phyloP scores from a whole-genome alignment of 495 filamentous ascomycete genomes.

The Talaromyces proteolyticus region DNA sequence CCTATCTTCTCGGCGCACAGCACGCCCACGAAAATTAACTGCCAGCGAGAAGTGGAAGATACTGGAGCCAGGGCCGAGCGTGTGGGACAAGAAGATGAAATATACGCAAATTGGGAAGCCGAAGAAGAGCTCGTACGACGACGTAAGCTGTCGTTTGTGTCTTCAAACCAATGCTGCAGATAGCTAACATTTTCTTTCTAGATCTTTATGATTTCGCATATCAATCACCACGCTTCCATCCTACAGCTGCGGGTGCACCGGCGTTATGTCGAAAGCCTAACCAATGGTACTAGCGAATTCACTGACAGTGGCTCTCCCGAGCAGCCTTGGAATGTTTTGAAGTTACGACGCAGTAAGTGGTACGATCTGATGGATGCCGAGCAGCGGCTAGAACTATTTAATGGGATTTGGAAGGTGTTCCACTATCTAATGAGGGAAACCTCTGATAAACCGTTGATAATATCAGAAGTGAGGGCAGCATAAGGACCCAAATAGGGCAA shows the following conservation, averaged over 20 bases:
- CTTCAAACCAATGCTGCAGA: background rate
- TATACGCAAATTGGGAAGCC: slow-evolving; percentile 69
- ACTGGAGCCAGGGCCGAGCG: slow-evolving; percentile 53
- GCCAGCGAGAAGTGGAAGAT: slow-evolving; percentile 40
- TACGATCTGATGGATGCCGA: slow-evolving; percentile 65
- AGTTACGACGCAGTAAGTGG: slow-evolving; percentile 69
- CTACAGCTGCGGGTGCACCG: slow-evolving; percentile 67
- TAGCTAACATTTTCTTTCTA: slow-evolving; percentile 21
- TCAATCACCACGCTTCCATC: slow-evolving; percentile 80
- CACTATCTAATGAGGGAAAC: slow-evolving; percentile 55
- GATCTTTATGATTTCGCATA: slow-evolving; percentile 74
- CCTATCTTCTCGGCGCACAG: slow-evolving; percentile 26
- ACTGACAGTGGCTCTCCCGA: slow-evolving; percentile 31
- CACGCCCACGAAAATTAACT: slow-evolving; percentile 26
- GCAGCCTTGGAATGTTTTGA: slow-evolving; percentile 57
- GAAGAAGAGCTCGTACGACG: slow-evolving; percentile 40
- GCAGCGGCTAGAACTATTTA: slow-evolving; percentile 65
- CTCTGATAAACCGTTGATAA: no score
- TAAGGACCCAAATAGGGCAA: no score
- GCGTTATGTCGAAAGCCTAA: slow-evolving; percentile 53
- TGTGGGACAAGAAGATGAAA: slow-evolving; percentile 72
- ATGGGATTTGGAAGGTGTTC: slow-evolving; percentile 72
- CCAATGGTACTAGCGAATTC: slow-evolving; percentile 23
- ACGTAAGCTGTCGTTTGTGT: slow-evolving; percentile 33
- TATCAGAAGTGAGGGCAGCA: no score